Evolutionary conservation across 2,329 filamentous ascomycete genomes (phyloP).

Genomic region (Claviceps sp.): DNA sequence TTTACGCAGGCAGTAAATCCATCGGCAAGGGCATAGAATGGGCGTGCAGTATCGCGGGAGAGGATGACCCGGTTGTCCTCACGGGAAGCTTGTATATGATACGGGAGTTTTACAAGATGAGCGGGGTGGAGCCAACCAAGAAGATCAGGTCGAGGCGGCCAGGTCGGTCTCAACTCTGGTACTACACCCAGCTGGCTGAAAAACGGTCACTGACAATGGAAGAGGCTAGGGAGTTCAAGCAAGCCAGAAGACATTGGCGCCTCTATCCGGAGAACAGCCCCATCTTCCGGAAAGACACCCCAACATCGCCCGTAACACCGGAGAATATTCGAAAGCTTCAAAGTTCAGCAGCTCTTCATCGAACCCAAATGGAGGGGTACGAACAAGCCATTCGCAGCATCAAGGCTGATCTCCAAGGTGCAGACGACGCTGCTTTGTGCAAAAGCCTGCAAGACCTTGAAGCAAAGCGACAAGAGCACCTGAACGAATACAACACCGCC

Average conservation of each 20-base stretch:
- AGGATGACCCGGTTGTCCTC: constrained; percentile 22
- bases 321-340: constrained; percentile 14
- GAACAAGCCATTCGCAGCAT: constrained; percentile 10
- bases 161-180: constrained; percentile 20
- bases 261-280: constrained; percentile 16
- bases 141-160: constrained; percentile 19
- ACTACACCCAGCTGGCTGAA: constrained; percentile 17
- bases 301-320: constrained; percentile 10
- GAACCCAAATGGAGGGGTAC: constrained; percentile 17
- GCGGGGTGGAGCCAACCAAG: constrained; percentile 16
- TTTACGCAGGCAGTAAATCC: constrained; percentile 18
- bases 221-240: constrained; percentile 21
- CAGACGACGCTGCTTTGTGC: background rate
- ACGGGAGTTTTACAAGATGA: constrained; percentile 20
- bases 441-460: constrained; percentile 10
- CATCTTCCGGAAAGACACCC: constrained; percentile 10
- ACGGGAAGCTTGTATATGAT: constrained; percentile 29
- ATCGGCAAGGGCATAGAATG: constrained; percentile 20
- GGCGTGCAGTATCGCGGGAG: constrained; percentile 20
- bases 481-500: constrained; percentile 11
- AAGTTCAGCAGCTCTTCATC: constrained; percentile 16
- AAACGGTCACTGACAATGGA: constrained; percentile 18
- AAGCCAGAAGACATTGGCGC: constrained; percentile 18
- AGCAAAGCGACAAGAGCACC: constrained; percentile 14
- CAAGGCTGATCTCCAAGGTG: constrained; percentile 10